Conservation (phyloP, 169 alveolate genomes). For the Cryptosporidium bovis region DNA sequence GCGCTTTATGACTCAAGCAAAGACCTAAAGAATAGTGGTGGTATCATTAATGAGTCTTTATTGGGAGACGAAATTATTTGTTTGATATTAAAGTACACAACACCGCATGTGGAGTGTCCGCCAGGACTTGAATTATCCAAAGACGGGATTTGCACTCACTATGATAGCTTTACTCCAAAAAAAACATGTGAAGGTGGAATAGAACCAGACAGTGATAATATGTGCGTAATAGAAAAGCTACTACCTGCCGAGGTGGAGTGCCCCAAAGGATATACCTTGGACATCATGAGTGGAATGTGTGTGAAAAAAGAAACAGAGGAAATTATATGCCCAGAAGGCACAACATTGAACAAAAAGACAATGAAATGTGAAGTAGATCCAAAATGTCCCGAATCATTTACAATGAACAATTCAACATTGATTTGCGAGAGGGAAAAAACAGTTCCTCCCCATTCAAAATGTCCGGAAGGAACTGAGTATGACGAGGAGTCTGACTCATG, state of each 20-base stretch:
- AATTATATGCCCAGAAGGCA: constrained; percentile 62
- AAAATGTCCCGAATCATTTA: constrained; percentile 28
- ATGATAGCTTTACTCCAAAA: constrained; percentile 43
- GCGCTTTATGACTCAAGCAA: constrained; percentile 56
- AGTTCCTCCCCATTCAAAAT: constrained; percentile 65
- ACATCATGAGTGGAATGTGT: constrained; percentile 66
- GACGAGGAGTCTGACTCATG: constrained; percentile 44
- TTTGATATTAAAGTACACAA: constrained; percentile 42
- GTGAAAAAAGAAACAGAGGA: constrained; percentile 43
- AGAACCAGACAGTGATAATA: constrained; percentile 70
- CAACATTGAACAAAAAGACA: constrained; percentile 23
- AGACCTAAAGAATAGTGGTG: constrained; percentile 33
- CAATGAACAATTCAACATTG: constrained; percentile 38
- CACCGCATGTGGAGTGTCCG: constrained; percentile 44
- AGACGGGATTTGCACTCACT: constrained; percentile 36
- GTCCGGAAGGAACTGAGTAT: constrained; percentile 72
- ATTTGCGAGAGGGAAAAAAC: constrained; percentile 42
- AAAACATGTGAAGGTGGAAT: constrained; percentile 74
- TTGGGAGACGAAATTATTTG: constrained; percentile 59
- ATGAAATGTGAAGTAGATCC: constrained; percentile 67
- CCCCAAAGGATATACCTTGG: constrained; percentile 55
- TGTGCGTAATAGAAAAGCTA: constrained; percentile 62
- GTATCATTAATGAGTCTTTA: constrained; percentile 58
- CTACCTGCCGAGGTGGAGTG: constrained; percentile 73
- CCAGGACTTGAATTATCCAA: constrained; percentile 39